Conservation (phyloP, 768 basidiomycete species). For the Coprinopsis cinerea region DNA sequence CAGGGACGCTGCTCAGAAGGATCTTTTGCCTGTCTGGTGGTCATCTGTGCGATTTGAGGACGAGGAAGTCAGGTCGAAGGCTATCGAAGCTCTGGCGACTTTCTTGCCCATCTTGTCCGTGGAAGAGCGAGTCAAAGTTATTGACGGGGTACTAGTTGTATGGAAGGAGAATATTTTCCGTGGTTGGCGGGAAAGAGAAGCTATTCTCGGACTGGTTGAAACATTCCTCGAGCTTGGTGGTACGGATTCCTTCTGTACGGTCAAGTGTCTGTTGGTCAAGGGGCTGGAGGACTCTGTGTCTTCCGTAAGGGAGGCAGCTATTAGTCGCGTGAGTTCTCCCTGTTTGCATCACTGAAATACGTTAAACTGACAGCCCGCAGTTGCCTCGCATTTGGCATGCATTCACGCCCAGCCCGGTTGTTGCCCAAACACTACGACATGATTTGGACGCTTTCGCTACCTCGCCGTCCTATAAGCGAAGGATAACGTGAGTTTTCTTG, state of each 20-base stretch:
- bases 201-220: conserved; percentile 50
- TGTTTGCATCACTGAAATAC: conserved; percentile 1
- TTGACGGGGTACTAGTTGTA: conserved; percentile 39
- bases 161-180: conserved; percentile 57
- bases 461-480: conserved; percentile 47
- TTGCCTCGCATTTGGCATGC: conserved; percentile 42
- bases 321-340: conserved; percentile 50
- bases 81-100: conserved; percentile 57
- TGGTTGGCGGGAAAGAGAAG: conserved; percentile 79
- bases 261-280: conserved; percentile 49
- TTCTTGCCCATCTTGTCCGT: conserved; percentile 51
- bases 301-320: conserved; percentile 77
- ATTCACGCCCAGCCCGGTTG: conserved; percentile 28
- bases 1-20: conserved; percentile 53
- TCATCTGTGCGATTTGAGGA: conserved; percentile 47
- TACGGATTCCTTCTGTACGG: conserved; percentile 34
- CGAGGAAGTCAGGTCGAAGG: conserved; percentile 69
- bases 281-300: conserved; percentile 76
- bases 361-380: conserved; percentile 25
- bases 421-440: conserved; percentile 31
- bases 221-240: conserved; percentile 38
- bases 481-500: conserved; percentile 59
- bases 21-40: conserved; percentile 72
- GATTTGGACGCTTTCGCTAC: conserved; percentile 40
- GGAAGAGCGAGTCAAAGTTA: conserved; percentile 39